Evolutionary conservation across 495 filamentous ascomycete species (phyloP).

Genomic region (Saxophila tyrrhenica): DNA sequence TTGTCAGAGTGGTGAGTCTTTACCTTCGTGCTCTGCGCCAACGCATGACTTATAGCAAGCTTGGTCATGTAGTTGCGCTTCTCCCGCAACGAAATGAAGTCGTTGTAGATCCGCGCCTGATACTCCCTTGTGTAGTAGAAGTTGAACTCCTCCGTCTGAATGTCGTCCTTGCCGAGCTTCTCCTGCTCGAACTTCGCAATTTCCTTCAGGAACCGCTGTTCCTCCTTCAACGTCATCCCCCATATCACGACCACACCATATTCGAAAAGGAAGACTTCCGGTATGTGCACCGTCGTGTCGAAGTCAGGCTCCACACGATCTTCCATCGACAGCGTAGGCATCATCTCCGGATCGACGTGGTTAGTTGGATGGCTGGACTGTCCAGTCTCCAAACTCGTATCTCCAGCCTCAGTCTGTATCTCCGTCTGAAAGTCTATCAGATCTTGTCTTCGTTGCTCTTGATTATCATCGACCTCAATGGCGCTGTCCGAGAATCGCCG

Average conservation of each 20-base stretch:
- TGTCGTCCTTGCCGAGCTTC: constrained; percentile 73
- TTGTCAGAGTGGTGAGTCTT: too few relatives aligned
- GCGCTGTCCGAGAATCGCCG: constrained; percentile 33
- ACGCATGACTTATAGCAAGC: constrained; percentile 86
- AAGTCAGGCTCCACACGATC: constrained; percentile 35
- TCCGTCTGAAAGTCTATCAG: constrained; percentile 31
- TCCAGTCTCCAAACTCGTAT: constrained; percentile 3
- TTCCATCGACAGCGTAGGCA: not conserved
- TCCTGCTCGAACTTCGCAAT: constrained; percentile 91
- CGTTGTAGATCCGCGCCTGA: constrained; percentile 96
- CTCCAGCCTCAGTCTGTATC: not conserved
- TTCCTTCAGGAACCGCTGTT: constrained; percentile 81
- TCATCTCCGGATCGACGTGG: not conserved
- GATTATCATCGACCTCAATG: constrained; percentile 31
- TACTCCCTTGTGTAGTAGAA: constrained; percentile 98
- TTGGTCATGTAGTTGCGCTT: constrained; percentile 97
- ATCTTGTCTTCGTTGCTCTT: constrained; percentile 26
- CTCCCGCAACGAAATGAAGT: constrained; percentile 88
- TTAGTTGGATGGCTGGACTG: not conserved
- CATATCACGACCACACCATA: constrained; percentile 99
- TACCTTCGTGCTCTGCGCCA: constrained; percentile 88
- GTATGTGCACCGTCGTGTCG: constrained; percentile 72
- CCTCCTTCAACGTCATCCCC: constrained; percentile 83
- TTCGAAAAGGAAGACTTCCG: constrained; percentile 90
- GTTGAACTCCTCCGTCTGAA: constrained; percentile 95